phyloP scores from a whole-genome alignment of 345 rosid genomes.

The Eucalyptus brandiana region DNA sequence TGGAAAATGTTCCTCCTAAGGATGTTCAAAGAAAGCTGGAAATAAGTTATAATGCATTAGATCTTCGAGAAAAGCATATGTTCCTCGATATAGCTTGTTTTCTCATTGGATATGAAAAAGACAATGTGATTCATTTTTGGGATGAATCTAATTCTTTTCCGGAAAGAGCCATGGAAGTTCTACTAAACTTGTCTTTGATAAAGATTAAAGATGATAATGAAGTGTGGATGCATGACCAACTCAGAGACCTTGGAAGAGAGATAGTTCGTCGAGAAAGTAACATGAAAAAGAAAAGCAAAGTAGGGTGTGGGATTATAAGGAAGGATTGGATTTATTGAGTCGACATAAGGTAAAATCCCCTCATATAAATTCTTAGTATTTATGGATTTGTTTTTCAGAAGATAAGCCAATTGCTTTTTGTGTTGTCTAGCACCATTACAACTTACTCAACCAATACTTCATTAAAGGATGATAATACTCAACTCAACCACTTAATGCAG shows the following conservation, averaged over 20 bases:
- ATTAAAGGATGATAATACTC: not conserved
- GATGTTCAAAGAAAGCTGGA: fast-evolving
- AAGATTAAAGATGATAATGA: fast-evolving
- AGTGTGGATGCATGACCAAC: not conserved
- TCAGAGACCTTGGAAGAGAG: not conserved
- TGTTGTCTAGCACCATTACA: too few species aligned
- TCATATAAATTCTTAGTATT: too few species aligned
- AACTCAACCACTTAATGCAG: too few species aligned
- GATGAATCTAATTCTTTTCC: too few species aligned
- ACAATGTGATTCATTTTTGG: not conserved
- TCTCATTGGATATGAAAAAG: not conserved
- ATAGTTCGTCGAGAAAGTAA: not conserved
- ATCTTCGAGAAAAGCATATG: not conserved
- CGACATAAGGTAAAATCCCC: too few species aligned
- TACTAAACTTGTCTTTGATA: not conserved
- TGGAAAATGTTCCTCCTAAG: not conserved
- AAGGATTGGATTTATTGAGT: too few species aligned
- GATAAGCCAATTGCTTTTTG: too few species aligned
- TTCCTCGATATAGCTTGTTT: not conserved
- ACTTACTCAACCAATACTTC: too few species aligned
- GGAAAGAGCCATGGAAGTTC: not conserved
- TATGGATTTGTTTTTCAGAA: too few species aligned
- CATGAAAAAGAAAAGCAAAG: not conserved
- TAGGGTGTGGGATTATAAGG: too few species aligned
- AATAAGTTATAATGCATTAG: not conserved